Evolutionary conservation across 1,284 basidiomycete species (phyloP).

Genomic region (Vanrija pseudolonga): DNA sequence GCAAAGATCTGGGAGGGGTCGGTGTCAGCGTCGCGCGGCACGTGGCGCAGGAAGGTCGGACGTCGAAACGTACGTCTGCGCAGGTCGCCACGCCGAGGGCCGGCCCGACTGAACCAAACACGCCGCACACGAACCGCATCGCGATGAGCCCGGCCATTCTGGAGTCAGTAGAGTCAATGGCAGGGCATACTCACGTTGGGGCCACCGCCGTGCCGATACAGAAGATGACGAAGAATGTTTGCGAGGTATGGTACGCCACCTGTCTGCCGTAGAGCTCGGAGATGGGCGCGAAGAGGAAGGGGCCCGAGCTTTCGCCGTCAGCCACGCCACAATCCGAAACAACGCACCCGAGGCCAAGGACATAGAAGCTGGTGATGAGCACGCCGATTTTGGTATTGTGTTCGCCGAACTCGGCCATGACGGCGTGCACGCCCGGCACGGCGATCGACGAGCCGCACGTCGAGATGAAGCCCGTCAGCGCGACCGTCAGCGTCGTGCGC

Average conservation of each 20-base stretch:
- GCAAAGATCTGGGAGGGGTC: conserved; percentile 35
- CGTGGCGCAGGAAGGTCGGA: no score
- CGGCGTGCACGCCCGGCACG: conserved; percentile 38
- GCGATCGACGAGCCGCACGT: conserved; percentile 43
- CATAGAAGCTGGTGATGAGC: conserved; percentile 40
- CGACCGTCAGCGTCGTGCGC: conserved; percentile 32
- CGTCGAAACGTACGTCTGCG: conserved; percentile 41
- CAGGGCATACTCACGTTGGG: conserved; percentile 32
- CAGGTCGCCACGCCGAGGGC: conserved; percentile 47
- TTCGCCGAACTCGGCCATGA: conserved; percentile 35
- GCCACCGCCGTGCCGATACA: conserved; percentile 37
- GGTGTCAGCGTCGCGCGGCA: not conserved
- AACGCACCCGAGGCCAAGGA: conserved; percentile 44
- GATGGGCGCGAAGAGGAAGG: conserved; percentile 52
- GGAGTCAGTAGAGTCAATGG: conserved; percentile 8
- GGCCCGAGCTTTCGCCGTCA: conserved; percentile 37
- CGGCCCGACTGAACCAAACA: conserved; percentile 43
- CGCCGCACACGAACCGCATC: conserved; percentile 44
- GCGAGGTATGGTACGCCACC: conserved; percentile 42
- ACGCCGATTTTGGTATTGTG: conserved; percentile 38
- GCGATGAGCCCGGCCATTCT: conserved; percentile 40
- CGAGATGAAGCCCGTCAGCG: conserved; percentile 44
- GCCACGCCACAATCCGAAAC: conserved; percentile 11
- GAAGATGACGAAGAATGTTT: conserved; percentile 40
- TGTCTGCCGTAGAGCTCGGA: conserved; percentile 52